phyloP scores from a whole-genome alignment of 768 basidiomycete genomes.

The Serendipita sp. region DNA sequence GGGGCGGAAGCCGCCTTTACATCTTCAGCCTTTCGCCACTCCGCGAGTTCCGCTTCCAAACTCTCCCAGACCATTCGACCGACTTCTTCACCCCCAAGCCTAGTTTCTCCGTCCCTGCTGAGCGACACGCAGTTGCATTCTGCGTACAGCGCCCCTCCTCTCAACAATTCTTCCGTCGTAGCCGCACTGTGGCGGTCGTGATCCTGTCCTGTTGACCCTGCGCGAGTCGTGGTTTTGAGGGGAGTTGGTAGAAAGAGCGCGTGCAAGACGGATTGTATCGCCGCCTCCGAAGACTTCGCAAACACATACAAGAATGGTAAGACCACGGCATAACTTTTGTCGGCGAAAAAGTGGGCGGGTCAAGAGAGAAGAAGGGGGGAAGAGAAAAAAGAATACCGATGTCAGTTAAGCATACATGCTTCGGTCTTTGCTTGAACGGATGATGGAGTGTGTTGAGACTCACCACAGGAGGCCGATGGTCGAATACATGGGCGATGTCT shows the following conservation, averaged over 20 bases:
- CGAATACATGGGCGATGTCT: slow-evolving; percentile 20
- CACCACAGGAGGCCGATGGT: slow-evolving; percentile 34
- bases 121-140: slow-evolving; percentile 32
- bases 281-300: slow-evolving; percentile 45
- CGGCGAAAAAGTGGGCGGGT: slow-evolving; percentile 1
- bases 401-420: neutral
- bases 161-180: slow-evolving; percentile 36
- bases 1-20: neutral
- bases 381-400: neutral
- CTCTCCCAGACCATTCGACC: slow-evolving; percentile 44
- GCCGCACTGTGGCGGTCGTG: slow-evolving; percentile 10
- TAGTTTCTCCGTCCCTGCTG: slow-evolving; percentile 40
- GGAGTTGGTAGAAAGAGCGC: slow-evolving; percentile 50
- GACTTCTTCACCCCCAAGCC: slow-evolving; percentile 40
- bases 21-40: slow-evolving; percentile 25
- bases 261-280: slow-evolving; percentile 67
- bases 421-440: neutral
- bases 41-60: slow-evolving; percentile 47
- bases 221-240: slow-evolving; percentile 44
- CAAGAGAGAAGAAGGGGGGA: neutral
- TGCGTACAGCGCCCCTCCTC: slow-evolving; percentile 60
- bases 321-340: slow-evolving; percentile 41
- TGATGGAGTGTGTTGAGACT: slow-evolving; percentile 13
- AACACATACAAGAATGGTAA: slow-evolving; percentile 52
- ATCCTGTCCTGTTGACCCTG: slow-evolving; percentile 14